phyloP scores from a whole-genome alignment of 768 basidiomycete genomes.

The Russula earlei region DNA sequence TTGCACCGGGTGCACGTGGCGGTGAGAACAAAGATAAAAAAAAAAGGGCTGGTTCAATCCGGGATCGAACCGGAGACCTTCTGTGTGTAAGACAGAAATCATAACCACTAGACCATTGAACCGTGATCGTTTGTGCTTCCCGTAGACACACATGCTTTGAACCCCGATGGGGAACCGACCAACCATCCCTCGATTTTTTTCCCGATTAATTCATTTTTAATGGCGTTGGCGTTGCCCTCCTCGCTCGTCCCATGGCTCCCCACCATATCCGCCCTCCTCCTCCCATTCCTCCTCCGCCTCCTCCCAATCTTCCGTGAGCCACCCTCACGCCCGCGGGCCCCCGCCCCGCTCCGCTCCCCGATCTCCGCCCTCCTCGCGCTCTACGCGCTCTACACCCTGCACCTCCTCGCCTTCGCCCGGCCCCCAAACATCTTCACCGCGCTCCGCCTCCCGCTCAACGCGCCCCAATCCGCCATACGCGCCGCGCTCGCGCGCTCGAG shows the following conservation, averaged over 20 bases:
- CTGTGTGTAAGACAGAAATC: slow-evolving; percentile 25
- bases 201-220: no score
- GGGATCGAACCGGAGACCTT: slow-evolving; percentile 24
- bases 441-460: slow-evolving; percentile 13
- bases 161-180: no score
- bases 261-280: slow-evolving; percentile 1
- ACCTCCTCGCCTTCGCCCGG: slow-evolving; percentile 8
- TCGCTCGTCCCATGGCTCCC: slow-evolving; percentile 7
- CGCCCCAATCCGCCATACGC: slow-evolving; percentile 5
- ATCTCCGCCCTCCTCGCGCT: slow-evolving; percentile 7
- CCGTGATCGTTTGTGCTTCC: background rate
- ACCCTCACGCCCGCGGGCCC: background rate
- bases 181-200: no score
- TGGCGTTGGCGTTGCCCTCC: no score
- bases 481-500: background rate
- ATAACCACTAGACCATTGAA: slow-evolving; percentile 25
- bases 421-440: slow-evolving; percentile 18
- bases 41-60: slow-evolving; percentile 21
- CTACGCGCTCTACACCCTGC: slow-evolving; percentile 14
- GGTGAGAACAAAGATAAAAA: no score
- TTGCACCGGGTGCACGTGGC: background rate
- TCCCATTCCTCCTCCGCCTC: background rate
- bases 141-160: background rate
- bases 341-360: slow-evolving; percentile 2
- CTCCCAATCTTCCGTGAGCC: background rate